Base-by-base conservation (phyloP, 768 basidiomycete genomes). In the Suillus spraguei region DNA sequence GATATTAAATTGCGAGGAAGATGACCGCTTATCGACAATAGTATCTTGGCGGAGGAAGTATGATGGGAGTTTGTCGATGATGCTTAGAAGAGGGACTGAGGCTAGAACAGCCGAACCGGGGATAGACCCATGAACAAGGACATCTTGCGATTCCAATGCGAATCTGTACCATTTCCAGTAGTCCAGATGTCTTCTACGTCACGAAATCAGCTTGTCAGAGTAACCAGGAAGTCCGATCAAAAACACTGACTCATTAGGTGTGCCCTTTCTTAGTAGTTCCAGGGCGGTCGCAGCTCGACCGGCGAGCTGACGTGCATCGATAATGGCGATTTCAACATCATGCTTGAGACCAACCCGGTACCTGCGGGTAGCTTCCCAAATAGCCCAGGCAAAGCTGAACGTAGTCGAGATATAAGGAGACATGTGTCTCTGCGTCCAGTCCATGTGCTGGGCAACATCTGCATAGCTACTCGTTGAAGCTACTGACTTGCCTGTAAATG, bases 331-430 rank as follows among this genome's bases (percentile, higher is more conserved):
- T 72, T 92, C 83, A 35, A 93, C 77, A 62, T 90, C 86, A 65
- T 91, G 89, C 73, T 93, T 92, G 60, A 91, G 76, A 44, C 86
- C 87, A 42, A 81, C 76, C 67, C 87, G 85, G 70, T 90, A 91
- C n/a, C 91, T 85, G 62, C 89, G 80, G 24, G 89, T 81, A 5
- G 90, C 91, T 71, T 93, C 91, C 90, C 90, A 93, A 42, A 92
- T 81, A 9, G 90, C 86, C 91, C 91, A 93, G 42, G 83, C 84
- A 67, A 92, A 90, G 77, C 88, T 92, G 72, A 92, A 92, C 6
- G 91, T 91, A 2, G 89, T 83, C 3, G 91, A 89, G 50, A 92
- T 83, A 65, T 85, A 92, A 5, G 85, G 81, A 0, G 91, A 93
- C 22, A 84, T 80, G 5, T 85, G 78, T 64, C 87, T 83, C n/a